Conservation (phyloP, 1,284 basidiomycete species). For the Entoloma clypeatum region DNA sequence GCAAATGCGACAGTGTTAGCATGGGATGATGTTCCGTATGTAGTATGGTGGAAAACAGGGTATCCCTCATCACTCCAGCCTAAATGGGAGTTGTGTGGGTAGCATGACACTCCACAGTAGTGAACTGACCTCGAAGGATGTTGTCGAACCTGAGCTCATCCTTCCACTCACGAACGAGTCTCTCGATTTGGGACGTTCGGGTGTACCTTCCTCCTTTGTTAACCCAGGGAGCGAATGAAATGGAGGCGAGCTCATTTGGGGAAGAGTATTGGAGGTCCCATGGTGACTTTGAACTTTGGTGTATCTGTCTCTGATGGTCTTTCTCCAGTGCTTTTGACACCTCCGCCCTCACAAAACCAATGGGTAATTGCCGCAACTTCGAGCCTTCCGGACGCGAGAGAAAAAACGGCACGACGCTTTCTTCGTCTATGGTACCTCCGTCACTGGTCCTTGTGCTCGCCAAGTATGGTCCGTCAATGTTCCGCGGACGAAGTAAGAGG, state of each 20-base stretch:
- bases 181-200: conserved; percentile 25
- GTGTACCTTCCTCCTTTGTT: conserved; percentile 27
- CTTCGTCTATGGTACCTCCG: conserved; percentile 20
- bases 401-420: conserved; percentile 25
- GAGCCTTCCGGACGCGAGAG: conserved; percentile 16
- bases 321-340: conserved; percentile 26
- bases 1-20: conserved; percentile 34
- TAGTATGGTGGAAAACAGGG: conserved; percentile 29
- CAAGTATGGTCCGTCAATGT: too few relatives aligned
- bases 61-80: conserved; percentile 34
- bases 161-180: conserved; percentile 28
- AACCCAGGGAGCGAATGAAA: conserved; percentile 30
- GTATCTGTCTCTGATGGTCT: conserved; percentile 24
- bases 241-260: conserved; percentile 7
- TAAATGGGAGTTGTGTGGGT: conserved; percentile 6
- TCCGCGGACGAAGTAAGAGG: conserved; percentile 20
- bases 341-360: conserved; percentile 27
- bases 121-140: conserved; percentile 25
- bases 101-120: not conserved
- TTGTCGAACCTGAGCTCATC: conserved; percentile 24
- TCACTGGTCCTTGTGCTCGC: conserved; percentile 22
- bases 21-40: conserved; percentile 11
- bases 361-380: conserved; percentile 14
- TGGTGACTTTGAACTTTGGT: conserved; percentile 23
- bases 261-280: conserved; percentile 24